Conservation (phyloP, 2,329 filamentous ascomycete species). For the Ophiostoma sp. region DNA sequence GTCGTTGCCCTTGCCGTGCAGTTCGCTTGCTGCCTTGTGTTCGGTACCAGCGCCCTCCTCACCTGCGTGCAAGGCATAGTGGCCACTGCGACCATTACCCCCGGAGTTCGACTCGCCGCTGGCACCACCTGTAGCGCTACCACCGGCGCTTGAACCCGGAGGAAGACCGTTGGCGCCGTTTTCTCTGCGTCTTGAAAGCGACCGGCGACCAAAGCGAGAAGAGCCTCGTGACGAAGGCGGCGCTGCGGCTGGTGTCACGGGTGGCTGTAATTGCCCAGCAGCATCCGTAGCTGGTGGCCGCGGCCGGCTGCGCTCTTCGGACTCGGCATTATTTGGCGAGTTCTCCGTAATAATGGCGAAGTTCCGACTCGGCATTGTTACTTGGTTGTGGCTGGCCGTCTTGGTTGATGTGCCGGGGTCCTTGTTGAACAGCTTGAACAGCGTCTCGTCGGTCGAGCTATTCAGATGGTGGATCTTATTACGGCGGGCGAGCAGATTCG, state of each 20-base stretch:
- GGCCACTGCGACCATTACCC: conserved; percentile 58
- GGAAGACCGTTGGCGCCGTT: conserved; percentile 25
- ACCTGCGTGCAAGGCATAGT: conserved; percentile 70
- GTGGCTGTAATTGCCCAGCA: background rate
- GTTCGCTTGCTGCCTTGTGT: conserved; percentile 69
- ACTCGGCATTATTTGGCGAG: conserved; percentile 54
- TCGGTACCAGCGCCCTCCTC: conserved; percentile 76
- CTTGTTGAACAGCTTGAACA: conserved; percentile 87
- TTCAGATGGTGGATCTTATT: conserved; percentile 78
- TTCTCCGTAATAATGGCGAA: conserved; percentile 92
- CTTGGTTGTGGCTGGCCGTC: conserved; percentile 72
- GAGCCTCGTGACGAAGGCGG: conserved; percentile 20
- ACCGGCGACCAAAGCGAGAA: conserved; percentile 30
- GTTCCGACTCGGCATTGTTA: conserved; percentile 90
- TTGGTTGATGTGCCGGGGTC: conserved; percentile 79
- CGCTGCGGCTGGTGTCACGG: conserved; percentile 58
- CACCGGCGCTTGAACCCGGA: conserved; percentile 31
- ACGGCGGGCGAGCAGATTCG: conserved; percentile 84
- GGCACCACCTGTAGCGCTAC: conserved; percentile 23
- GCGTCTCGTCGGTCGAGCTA: conserved; percentile 80
- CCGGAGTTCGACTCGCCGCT: conserved; percentile 23
- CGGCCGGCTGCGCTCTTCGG: conserved; percentile 15
- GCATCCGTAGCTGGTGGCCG: background rate
- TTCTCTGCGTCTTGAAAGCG: conserved; percentile 19
- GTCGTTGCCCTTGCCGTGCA: conserved; percentile 57